Percentiles rank a stretch among this genome's conserved stretches.
phyloP scores from a whole-genome alignment of 495 filamentous ascomycete species.

The Neurospora sp. region DNA sequence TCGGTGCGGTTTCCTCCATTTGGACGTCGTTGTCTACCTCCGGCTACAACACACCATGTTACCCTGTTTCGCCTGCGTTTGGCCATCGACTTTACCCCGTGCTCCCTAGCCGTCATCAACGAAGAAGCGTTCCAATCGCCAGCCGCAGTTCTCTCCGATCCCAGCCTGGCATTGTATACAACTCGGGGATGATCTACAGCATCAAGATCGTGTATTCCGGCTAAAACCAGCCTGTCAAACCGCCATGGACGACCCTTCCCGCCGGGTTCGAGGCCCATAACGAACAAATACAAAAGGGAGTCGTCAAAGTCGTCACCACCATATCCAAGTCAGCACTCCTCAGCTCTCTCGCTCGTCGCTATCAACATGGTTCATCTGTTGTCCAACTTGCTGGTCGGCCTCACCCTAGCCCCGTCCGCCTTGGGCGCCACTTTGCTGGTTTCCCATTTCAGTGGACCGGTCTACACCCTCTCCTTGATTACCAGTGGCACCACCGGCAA shows the following conservation, averaged over 20 bases:
- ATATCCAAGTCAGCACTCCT: neutral
- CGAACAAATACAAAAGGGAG: neutral
- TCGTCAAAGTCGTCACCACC: neutral
- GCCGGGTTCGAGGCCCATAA: neutral
- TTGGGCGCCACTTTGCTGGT: slow-evolving; percentile 28
- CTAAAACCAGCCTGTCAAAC: neutral
- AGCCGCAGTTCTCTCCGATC: neutral
- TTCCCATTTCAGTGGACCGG: slow-evolving; percentile 32
- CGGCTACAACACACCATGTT: neutral
- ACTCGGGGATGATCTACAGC: neutral
- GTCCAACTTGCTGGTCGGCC: slow-evolving; percentile 4
- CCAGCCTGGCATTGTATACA: neutral
- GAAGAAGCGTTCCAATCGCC: neutral
- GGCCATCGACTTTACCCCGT: neutral
- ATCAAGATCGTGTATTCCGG: neutral
- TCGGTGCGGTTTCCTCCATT: neutral
- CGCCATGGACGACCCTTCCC: neutral
- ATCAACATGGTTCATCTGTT: neutral
- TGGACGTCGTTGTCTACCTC: neutral
- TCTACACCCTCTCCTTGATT: slow-evolving; percentile 29
- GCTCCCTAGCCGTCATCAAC: neutral
- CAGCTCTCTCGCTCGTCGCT: neutral
- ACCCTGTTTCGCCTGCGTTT: neutral
- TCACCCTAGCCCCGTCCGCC: slow-evolving; percentile 17
- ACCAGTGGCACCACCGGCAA: slow-evolving; percentile 12